Conservation (phyloP, 1,284 basidiomycete species). For the Hypsizygus ulmarius region DNA sequence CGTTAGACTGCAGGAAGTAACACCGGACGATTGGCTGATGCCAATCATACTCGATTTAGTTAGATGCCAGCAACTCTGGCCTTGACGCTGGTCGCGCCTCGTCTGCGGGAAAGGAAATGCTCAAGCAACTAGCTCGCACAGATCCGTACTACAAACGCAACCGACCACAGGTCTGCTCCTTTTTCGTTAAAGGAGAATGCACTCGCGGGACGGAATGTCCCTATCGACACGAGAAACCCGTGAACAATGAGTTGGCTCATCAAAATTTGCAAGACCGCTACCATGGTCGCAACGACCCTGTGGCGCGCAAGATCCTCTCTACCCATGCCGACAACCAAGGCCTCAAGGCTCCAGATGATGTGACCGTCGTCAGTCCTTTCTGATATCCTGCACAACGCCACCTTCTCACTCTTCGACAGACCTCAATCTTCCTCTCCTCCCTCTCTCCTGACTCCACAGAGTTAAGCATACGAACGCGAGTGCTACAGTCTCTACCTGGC, state of each 20-base stretch:
- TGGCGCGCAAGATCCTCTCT: slow-evolving; percentile 83
- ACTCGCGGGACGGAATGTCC: slow-evolving; percentile 91
- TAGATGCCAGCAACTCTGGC: slow-evolving; percentile 66
- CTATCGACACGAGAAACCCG: slow-evolving; percentile 90
- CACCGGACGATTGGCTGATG: neutral
- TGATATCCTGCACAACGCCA: slow-evolving; percentile 1
- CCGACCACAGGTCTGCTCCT: slow-evolving; percentile 90
- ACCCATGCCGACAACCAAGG: slow-evolving; percentile 76
- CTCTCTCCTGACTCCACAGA: slow-evolving; percentile 78
- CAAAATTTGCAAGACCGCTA: slow-evolving; percentile 94
- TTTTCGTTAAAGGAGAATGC: slow-evolving; percentile 95
- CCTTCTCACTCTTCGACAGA: slow-evolving; percentile 47
- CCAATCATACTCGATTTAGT: slow-evolving; percentile 33
- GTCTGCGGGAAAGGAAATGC: slow-evolving; percentile 90
- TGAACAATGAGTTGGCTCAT: slow-evolving; percentile 79
- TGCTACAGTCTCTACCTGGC: slow-evolving; percentile 70
- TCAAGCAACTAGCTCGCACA: slow-evolving; percentile 89
- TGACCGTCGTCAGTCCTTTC: slow-evolving; percentile 65
- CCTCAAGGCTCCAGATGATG: slow-evolving; percentile 87
- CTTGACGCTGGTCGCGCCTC: slow-evolving; percentile 68
- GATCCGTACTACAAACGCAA: slow-evolving; percentile 98
- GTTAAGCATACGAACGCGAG: slow-evolving; percentile 72
- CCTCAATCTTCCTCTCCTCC: slow-evolving; percentile 87
- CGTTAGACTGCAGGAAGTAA: slow-evolving; percentile 15
- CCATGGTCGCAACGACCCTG: slow-evolving; percentile 87